phyloP scores from a whole-genome alignment of 129 eudicot species.

The Dittrichia graveolens region DNA sequence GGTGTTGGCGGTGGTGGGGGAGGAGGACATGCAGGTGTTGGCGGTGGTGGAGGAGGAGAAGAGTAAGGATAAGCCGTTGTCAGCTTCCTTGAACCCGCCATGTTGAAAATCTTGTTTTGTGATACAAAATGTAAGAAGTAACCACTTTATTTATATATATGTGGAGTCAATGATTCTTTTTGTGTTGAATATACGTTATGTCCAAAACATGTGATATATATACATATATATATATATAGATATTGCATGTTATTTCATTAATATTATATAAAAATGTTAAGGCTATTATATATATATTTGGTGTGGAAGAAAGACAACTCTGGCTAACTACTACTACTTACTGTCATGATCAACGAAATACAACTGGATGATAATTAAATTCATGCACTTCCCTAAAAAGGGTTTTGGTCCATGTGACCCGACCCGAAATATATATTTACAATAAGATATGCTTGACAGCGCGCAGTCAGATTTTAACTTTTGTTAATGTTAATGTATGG shows the following conservation, averaged over 20 bases:
- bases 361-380: slow-evolving; percentile 14
- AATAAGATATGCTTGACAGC: slow-evolving; percentile 32
- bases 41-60: slow-evolving; percentile 52
- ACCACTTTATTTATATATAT: slow-evolving; percentile 19
- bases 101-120: slow-evolving; percentile 8
- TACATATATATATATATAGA: not conserved
- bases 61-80: slow-evolving; percentile 40
- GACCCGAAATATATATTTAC: slow-evolving; percentile 12
- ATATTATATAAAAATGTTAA: not conserved
- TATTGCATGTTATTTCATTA: not conserved
- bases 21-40: slow-evolving; percentile 35
- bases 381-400: slow-evolving; percentile 7
- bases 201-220: slow-evolving; percentile 20
- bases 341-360: slow-evolving; percentile 29
- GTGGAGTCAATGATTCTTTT: not conserved
- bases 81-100: slow-evolving; percentile 38
- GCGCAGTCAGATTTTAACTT: not conserved
- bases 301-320: slow-evolving; percentile 13
- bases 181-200: slow-evolving; percentile 31
- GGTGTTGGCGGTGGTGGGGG: slow-evolving; percentile 38
- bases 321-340: slow-evolving; percentile 28
- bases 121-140: slow-evolving; percentile 11
- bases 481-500: not conserved
- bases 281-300: not conserved
- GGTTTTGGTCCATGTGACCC: slow-evolving; percentile 34